Evolutionary conservation across 139 green algal species (phyloP), one percentile per base, ranked within the genome.

Genomic region (Nannochloris sp.): DNA sequence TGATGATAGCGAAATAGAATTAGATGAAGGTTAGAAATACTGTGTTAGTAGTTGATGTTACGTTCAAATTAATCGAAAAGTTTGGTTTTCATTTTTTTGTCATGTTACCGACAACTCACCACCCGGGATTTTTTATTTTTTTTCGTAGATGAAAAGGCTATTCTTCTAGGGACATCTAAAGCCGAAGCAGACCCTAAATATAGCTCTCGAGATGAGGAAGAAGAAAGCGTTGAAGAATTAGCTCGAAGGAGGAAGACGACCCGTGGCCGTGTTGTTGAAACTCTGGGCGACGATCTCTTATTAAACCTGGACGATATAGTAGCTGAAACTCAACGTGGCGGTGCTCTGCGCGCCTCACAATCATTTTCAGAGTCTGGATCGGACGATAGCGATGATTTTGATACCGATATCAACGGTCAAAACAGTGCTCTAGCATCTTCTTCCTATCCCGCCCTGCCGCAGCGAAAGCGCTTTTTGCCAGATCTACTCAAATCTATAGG

Each of bases 401-500:
- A n/a, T n/a, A n/a, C n/a, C n/a, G n/a, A n/a, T n/a, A n/a, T n/a
- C n/a, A n/a, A n/a, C n/a, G n/a, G n/a, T n/a, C n/a, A 45, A 45
- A 45, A 45, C 37, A 9, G 37, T 45, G 37, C 37, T 45, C 9
- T 12, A 45, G 37, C 37, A 19, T 12, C 37, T 54, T 54, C 45
- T 24, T 8, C n/a, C n/a, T 60, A 42, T 14, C 54, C 30, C 7
- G 54, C 27, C n/a, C 74, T 75, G 3, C 53, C 67, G 31, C 62
- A 73, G n/a, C 44, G 46, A 3, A 78, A 71, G 53, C 53, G 57
- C 7, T 27, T 27, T 13, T 70, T 85, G 25, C 6, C 59, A 8
- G 79, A 90, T 35, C 72, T 90, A 33, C 73, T 90, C 48, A 70
- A 58, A 9, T 48, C 72, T 29, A 72, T 79, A 32, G 83, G 75